Percentiles rank a stretch among this genome's conserved stretches.
These are phyloP conservation scores for Rubroboletus pulcherrimus DNA, from an alignment of 768 basidiomycete species.

Conservation along the genomic window DNA sequence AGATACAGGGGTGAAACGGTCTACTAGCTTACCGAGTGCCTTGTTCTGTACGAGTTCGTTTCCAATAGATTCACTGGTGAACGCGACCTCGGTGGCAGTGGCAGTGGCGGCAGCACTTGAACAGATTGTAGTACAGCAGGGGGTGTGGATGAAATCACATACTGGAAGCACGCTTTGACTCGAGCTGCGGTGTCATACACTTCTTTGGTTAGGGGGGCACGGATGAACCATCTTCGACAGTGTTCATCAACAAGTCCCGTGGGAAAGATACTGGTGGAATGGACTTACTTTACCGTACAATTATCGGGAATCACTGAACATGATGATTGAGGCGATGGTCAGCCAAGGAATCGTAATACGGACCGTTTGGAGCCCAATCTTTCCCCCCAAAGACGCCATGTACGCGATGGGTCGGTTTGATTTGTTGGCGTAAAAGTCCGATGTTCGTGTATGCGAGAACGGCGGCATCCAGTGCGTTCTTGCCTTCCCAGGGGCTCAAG, in stretches of 20 bases:
- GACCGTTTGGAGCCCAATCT: slow-evolving; percentile 74
- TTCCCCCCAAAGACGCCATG: slow-evolving; percentile 77
- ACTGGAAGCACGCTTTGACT: slow-evolving; percentile 73
- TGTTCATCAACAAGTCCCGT: not conserved
- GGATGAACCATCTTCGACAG: slow-evolving; percentile 58
- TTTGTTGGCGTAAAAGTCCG: slow-evolving; percentile 76
- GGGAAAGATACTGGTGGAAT: not conserved
- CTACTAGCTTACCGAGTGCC: slow-evolving; percentile 43
- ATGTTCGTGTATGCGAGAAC: slow-evolving; percentile 80
- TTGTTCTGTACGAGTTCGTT: slow-evolving; percentile 68
- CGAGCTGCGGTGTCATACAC: slow-evolving; percentile 54
- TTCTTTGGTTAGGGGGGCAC: slow-evolving; percentile 65
- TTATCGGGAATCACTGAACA: slow-evolving; percentile 77
- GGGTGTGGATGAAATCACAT: slow-evolving; percentile 17
- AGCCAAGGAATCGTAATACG: slow-evolving; percentile 13
- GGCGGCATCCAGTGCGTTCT: slow-evolving; percentile 83
- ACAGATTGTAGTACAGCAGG: not conserved
- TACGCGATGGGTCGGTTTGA: slow-evolving; percentile 70
- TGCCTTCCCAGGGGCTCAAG: slow-evolving; percentile 80
- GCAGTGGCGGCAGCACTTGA: slow-evolving; percentile 63
- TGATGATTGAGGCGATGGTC: not conserved
- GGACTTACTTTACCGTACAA: slow-evolving; percentile 59
- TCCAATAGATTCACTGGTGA: slow-evolving; percentile 34
- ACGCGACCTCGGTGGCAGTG: slow-evolving; percentile 55
- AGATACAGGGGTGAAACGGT: not conserved